Percentiles rank a stretch among this genome's conserved stretches.
These are phyloP conservation scores for Funneliformis geosporum DNA, from an alignment of 192 early-diverging fungal species.

Conservation along the genomic window DNA sequence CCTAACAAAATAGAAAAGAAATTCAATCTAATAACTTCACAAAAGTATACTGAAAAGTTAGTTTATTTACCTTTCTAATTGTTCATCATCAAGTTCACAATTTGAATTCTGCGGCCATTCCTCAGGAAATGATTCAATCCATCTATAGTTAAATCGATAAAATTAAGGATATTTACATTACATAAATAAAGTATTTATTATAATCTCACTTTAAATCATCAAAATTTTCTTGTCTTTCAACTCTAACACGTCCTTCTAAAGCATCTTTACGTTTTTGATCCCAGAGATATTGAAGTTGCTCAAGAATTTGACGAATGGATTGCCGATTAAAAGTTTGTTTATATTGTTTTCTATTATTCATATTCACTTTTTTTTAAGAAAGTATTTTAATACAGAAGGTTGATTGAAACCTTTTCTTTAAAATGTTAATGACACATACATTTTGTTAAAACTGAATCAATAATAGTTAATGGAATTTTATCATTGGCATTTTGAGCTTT, in stretches of 20 bases:
- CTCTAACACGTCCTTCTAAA: constrained; percentile 17
- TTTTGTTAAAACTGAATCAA: constrained; percentile 12
- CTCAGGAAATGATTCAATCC: constrained; percentile 29
- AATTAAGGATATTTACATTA: not conserved
- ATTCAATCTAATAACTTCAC: not conserved
- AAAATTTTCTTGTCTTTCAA: constrained; percentile 4
- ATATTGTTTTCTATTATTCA: constrained; percentile 15
- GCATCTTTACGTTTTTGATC: constrained; percentile 13
- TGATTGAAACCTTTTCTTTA: too few relatives aligned
- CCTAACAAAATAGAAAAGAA: not conserved
- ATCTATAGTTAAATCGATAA: not conserved
- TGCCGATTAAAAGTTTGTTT: constrained; percentile 16
- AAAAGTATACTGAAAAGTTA: too few relatives aligned
- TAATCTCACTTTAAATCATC: not conserved
- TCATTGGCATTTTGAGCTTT: not conserved
- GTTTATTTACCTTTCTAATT: not conserved
- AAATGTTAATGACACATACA: too few relatives aligned
- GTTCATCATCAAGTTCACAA: not conserved
- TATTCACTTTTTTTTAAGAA: not conserved
- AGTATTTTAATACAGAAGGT: not conserved
- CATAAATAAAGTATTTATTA: not conserved
- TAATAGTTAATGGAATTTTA: not conserved
- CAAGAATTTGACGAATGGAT: constrained; percentile 23
- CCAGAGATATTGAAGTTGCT: constrained; percentile 16
- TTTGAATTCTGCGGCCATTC: constrained; percentile 5